Percentiles rank a stretch among this genome's conserved stretches.
These are phyloP conservation scores for Populus hybrid DNA, from an alignment of 441 rosid species.

Conservation along the genomic window DNA sequence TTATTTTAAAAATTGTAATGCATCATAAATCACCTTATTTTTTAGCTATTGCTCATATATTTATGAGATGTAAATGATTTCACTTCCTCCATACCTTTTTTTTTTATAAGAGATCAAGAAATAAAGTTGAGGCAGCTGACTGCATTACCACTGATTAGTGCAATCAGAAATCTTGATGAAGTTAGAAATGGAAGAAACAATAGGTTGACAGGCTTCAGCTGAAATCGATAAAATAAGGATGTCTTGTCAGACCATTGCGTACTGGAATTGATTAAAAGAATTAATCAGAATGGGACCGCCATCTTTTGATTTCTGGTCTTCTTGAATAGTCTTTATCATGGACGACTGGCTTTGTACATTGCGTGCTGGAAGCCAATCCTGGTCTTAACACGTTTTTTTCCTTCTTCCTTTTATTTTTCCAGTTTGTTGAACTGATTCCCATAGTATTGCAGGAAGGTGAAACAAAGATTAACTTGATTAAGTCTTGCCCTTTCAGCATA, in stretches of 20 bases:
- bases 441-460: too few relatives aligned
- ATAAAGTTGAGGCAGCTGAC: not conserved
- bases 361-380: not conserved
- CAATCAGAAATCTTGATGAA: not conserved
- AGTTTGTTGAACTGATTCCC: too few relatives aligned
- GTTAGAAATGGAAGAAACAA: not conserved
- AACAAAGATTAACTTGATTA: constrained; percentile 20
- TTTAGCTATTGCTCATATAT: not conserved
- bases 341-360: not conserved
- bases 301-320: too few relatives aligned
- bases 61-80: not conserved
- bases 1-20: not conserved
- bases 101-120: not conserved
- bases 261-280: not conserved
- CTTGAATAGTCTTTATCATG: not conserved
- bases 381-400: not conserved
- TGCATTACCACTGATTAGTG: not conserved
- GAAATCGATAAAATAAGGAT: not conserved
- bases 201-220: not conserved
- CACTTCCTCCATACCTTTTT: not conserved
- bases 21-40: not conserved
- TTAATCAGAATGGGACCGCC: too few relatives aligned
- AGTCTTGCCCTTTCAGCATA: constrained; percentile 30
- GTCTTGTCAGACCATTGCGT: not conserved
- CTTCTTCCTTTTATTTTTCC: not conserved